Evolutionary conservation across 2,329 filamentous ascomycete genomes (phyloP), one percentile per base, ranked within the genome.

Genomic region (Fusarium sp.): DNA sequence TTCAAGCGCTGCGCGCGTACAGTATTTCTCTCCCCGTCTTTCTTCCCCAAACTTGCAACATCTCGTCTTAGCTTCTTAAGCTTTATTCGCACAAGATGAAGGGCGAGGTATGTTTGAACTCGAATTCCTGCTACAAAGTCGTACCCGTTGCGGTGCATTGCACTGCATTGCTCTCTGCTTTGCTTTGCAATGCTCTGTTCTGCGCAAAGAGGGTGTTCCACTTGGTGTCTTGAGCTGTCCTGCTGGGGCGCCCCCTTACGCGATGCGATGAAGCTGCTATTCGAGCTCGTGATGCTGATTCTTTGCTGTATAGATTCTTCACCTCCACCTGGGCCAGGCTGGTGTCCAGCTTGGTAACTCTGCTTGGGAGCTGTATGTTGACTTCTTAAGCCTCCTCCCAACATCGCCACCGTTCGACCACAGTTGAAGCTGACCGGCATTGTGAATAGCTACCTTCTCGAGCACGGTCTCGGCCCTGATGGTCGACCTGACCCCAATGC

Each of bases 341-440:
- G 90, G 89, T 82, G 87, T 85, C 77, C 89, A 92, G 87, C 88
- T 92, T 69, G 90, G 89, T 77, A 91, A 91, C 84, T 90, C 88
- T 78, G 89, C 90, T 74, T 92, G 89, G 89, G 89, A 92, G 82
- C 88, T 92, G 89, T 92, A 86, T 77, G 89, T 83, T 68, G 56
- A 71, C 76, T 74, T 75, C 53, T 73, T 67, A 68, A 59, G 56
- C 55, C 33, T 23, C 55, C 53, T 23, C 55, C 53, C 47, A 48
- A 41, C 43, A 35, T 51, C 25, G 20, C 44, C 60, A 45, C 58
- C 33, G 33, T 53, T 40, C 33, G 33, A 30, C 40, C 44, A 30
- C 43, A 17, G 15, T 53, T 37, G n/a, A 56, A 51, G 59, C 74
- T 78, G 58, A 77, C 74, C 55, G 56, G 60, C 59, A 56, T 52